Evolutionary conservation across 2,329 filamentous ascomycete genomes (phyloP).

Genomic region (Coleophoma eucalyptorum): DNA sequence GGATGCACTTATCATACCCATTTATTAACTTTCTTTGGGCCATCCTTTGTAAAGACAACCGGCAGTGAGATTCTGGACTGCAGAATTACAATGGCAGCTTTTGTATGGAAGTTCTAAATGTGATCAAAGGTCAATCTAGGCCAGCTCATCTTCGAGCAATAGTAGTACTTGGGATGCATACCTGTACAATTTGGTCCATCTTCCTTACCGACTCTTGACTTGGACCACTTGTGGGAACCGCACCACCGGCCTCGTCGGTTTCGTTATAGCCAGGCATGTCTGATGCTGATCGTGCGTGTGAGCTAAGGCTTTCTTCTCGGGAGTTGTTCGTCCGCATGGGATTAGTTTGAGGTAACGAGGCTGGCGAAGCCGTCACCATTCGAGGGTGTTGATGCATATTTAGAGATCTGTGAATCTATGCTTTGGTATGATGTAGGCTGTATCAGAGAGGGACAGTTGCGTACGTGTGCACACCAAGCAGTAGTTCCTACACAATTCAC

Average conservation of each 20-base stretch:
- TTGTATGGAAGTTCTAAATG: constrained; percentile 81
- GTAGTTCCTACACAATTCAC: too few species aligned
- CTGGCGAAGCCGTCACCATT: constrained; percentile 67
- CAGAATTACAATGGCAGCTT: constrained; percentile 79
- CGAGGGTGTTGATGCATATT: constrained; percentile 90
- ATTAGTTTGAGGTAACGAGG: constrained; percentile 68
- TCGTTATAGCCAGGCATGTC: constrained; percentile 47
- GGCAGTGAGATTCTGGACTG: constrained; percentile 72
- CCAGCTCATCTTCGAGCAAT: too few species aligned
- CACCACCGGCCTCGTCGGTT: constrained; percentile 40
- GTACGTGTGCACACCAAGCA: neutral
- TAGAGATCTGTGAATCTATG: neutral
- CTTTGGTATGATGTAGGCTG: constrained; percentile 9
- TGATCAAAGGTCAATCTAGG: constrained; percentile 15
- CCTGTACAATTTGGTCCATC: constrained; percentile 91
- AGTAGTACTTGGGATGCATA: constrained; percentile 30
- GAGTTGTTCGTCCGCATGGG: constrained; percentile 69
- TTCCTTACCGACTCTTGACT: constrained; percentile 70
- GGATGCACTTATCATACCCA: constrained; percentile 59
- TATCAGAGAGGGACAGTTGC: constrained; percentile 12
- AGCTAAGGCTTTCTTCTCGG: constrained; percentile 58
- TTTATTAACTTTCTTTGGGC: constrained; percentile 69
- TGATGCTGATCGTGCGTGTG: constrained; percentile 32
- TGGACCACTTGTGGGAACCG: constrained; percentile 38
- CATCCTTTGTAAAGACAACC: constrained; percentile 49